Conservation (phyloP, 805 yeast species). For the Kodamaea hsintzibuensis region DNA sequence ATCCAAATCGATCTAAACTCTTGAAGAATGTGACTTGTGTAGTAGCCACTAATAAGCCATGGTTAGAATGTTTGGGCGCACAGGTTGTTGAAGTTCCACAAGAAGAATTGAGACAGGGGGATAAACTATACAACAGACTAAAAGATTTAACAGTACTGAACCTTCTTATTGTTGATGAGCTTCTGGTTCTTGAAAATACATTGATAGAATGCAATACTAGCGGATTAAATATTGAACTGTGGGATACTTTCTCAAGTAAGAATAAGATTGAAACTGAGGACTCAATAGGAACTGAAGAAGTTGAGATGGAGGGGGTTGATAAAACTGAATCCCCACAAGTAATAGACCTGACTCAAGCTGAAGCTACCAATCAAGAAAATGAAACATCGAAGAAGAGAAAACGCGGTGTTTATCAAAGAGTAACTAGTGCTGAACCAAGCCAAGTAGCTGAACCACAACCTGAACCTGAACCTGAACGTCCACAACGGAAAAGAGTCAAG, state of each 20-base stretch:
- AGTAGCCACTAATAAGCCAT: background rate
- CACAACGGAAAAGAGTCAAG: slow-evolving; percentile 23
- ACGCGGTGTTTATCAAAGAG: slow-evolving; percentile 6
- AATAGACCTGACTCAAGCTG: background rate
- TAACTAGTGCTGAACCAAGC: background rate
- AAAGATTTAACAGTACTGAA: background rate
- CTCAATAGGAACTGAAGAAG: background rate
- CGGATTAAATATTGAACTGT: slow-evolving; percentile 3
- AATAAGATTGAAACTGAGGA: background rate
- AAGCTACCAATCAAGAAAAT: background rate
- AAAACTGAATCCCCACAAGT: background rate
- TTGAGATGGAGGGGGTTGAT: background rate
- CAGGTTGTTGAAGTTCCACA: background rate
- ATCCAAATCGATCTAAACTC: background rate
- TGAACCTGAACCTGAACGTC: background rate
- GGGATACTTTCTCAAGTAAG: slow-evolving; percentile 3
- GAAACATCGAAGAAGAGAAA: background rate
- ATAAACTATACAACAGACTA: background rate
- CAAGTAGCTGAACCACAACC: background rate
- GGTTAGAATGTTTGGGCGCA: slow-evolving; percentile 6
- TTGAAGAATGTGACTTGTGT: slow-evolving; percentile 7
- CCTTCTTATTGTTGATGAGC: background rate
- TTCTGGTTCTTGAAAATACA: background rate
- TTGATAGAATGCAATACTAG: background rate
- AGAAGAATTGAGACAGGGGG: background rate